phyloP scores from a whole-genome alignment of 73 alveolate genomes.

The Tetrahymena thermophila region DNA sequence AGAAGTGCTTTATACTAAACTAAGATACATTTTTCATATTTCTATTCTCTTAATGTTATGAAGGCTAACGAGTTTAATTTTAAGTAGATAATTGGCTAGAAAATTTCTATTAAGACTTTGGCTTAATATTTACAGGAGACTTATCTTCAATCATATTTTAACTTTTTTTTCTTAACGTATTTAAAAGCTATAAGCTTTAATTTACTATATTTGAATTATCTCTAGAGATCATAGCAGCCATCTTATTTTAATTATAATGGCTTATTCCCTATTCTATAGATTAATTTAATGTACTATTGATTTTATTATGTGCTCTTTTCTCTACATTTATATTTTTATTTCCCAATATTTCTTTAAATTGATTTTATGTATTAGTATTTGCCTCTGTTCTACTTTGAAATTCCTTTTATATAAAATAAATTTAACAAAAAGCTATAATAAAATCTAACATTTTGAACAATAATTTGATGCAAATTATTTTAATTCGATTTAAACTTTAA shows the following conservation, averaged over 20 bases:
- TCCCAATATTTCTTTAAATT: neutral
- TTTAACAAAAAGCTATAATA: too few relatives aligned
- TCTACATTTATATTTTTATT: neutral
- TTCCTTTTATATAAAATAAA: too few relatives aligned
- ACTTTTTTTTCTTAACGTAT: neutral
- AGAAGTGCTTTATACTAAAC: neutral
- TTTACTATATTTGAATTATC: neutral
- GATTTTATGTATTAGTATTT: neutral
- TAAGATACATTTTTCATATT: neutral
- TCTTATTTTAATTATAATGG: neutral
- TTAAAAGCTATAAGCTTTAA: neutral
- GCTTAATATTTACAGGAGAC: neutral
- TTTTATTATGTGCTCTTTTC: neutral
- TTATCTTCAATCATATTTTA: neutral
- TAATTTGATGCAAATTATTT: too few relatives aligned
- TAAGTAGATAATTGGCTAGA: neutral
- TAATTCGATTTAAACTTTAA: too few relatives aligned
- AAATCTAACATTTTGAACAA: too few relatives aligned
- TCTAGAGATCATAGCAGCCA: neutral
- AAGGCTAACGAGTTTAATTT: neutral
- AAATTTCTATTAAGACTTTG: neutral
- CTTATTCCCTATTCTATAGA: neutral
- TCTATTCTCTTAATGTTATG: neutral
- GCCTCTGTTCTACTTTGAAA: neutral
- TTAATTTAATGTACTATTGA: neutral